A percentile compares a stretch with the other conserved stretches of the same genome.
These are phyloP conservation scores for Candida arabinofermentans DNA, from an alignment of 805 yeast species.

Conservation along the genomic window DNA sequence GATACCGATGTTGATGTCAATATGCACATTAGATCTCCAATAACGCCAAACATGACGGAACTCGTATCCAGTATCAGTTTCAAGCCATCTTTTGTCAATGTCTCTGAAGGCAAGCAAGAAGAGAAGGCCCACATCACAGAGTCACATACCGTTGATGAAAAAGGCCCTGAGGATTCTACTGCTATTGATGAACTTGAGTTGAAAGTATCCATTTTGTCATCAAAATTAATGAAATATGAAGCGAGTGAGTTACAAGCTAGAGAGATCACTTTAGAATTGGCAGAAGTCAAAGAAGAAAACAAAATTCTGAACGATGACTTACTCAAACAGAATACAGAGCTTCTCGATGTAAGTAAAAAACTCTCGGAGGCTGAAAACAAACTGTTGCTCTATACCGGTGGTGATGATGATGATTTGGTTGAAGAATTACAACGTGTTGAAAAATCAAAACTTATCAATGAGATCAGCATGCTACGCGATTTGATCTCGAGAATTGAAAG, in stretches of 20 bases:
- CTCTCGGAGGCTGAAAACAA: slow-evolving; percentile 6
- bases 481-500: slow-evolving; percentile 7
- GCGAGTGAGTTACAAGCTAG: slow-evolving; percentile 27
- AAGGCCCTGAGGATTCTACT: slow-evolving; percentile 1
- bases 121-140: too few relatives aligned
- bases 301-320: slow-evolving; percentile 15
- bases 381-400: slow-evolving; percentile 10
- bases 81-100: background rate
- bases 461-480: slow-evolving; percentile 12
- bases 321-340: slow-evolving; percentile 9
- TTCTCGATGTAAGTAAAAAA: background rate
- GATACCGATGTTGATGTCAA: background rate
- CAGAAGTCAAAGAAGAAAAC: slow-evolving; percentile 22
- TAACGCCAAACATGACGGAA: background rate
- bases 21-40: background rate
- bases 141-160: background rate
- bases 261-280: slow-evolving; percentile 19
- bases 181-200: slow-evolving; percentile 40
- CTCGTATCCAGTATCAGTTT: background rate
- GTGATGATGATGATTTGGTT: slow-evolving; percentile 4
- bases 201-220: slow-evolving; percentile 42
- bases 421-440: slow-evolving; percentile 11
- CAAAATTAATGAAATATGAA: slow-evolving; percentile 35
- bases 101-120: too few relatives aligned
- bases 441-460: slow-evolving; percentile 9